Evolutionary conservation across 2,329 filamentous ascomycete species (phyloP), one percentile per base, ranked within the genome.

Genomic region (Volutella citrinella): DNA sequence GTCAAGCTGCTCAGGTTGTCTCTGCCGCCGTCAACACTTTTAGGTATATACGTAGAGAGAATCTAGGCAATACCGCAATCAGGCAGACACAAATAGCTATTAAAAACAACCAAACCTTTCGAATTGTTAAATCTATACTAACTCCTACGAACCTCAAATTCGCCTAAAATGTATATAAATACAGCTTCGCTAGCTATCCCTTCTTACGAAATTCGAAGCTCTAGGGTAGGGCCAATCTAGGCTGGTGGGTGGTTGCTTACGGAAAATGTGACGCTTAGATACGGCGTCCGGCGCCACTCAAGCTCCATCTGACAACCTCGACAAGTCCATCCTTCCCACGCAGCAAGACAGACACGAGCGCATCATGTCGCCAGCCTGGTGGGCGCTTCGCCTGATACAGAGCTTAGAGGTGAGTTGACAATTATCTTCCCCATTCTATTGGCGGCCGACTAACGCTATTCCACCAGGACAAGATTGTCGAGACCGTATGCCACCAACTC

Each of bases 351-450:
- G n/a, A 10, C 29, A 23, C 13, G 15, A 27, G 20, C 27, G 22
- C 34, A 44, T 14, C 43, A 64, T 64, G 61, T 50, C 60, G 21
- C 48, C 51, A 13, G 46, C 54, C 36, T 57, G 53, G 43, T 63
- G 54, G 50, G 48, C 51, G 13, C 54, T 65, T 7, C 59, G 61
- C 12, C 14, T 58, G 10, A 47, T 65, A 10, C 53, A 59, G 19
- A 54, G 56, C 19, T 55, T 62, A 10, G 61, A 64, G 52, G 60
- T 60, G 34, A 10, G 23, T n/a, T n/a, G n/a, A n/a, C n/a, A n/a
- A n/a, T n/a, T n/a, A n/a, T 17, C 5, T 10, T 10, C 8, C 5
- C 13, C 7, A 5, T 3, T 8, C 4, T 4, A 2, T 13, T 1
- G 10, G 1, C 6, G 7, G 10, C 6, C 2, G 3, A 5, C 7